These are phyloP conservation scores for Lasiodiplodia sp. DNA, from an alignment of 2,329 filamentous ascomycete genomes.

Conservation along the genomic window DNA sequence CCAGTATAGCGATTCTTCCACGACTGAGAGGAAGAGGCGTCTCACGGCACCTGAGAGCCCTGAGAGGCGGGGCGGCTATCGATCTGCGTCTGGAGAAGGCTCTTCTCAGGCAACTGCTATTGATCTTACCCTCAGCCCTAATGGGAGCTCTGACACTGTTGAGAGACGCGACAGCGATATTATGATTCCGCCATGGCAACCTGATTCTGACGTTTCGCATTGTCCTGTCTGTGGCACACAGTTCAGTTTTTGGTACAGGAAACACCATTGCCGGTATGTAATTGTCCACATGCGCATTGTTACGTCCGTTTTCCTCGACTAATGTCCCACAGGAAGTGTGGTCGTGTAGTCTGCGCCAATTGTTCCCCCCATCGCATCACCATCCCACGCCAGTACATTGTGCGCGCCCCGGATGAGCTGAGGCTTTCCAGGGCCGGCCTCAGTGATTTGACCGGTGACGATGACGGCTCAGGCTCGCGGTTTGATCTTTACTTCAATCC, in stretches of 20 bases:
- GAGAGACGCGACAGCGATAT: conserved; percentile 41
- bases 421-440: conserved; percentile 32
- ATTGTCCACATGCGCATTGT: not conserved
- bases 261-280: conserved; percentile 86
- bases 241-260: conserved; percentile 86
- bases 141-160: not conserved
- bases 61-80: conserved; percentile 39
- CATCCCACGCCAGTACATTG: conserved; percentile 92
- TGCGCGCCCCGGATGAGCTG: conserved; percentile 63
- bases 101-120: conserved; percentile 17
- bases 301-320: not conserved
- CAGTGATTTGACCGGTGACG: conserved; percentile 56
- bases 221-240: conserved; percentile 84
- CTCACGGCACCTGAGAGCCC: conserved; percentile 44
- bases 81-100: conserved; percentile 9
- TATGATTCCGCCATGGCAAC: conserved; percentile 81
- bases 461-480: conserved; percentile 41
- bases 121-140: conserved; percentile 10
- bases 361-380: conserved; percentile 96
- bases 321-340: conserved; percentile 73
- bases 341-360: conserved; percentile 84
- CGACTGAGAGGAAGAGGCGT: conserved; percentile 45
- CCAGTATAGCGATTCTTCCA: not conserved
- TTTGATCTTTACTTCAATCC: conserved; percentile 49
- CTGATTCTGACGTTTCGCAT: conserved; percentile 79